Conservation (phyloP, 2,329 filamentous ascomycete genomes). For the Colletotrichum tropicicola region DNA sequence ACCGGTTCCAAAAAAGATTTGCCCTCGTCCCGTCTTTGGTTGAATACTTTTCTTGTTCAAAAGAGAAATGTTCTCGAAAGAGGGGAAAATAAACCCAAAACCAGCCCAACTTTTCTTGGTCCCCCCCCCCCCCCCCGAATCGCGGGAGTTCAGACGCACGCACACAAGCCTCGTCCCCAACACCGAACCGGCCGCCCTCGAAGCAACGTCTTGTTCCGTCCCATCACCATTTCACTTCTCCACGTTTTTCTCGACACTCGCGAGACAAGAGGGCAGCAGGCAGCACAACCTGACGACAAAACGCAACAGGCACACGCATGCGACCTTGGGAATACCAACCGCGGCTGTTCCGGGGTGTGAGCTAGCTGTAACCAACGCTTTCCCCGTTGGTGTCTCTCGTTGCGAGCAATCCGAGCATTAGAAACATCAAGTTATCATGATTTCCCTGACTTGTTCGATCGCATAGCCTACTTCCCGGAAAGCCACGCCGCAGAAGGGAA, state of each 20-base stretch:
- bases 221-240: neutral
- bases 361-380: too few relatives aligned
- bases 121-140: neutral
- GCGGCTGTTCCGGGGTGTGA: too few relatives aligned
- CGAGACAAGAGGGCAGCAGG: neutral
- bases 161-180: neutral
- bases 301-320: neutral
- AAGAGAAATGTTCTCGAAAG: constrained; percentile 6
- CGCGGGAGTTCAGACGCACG: constrained; percentile 14
- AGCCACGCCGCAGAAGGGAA: neutral
- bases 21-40: neutral
- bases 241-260: constrained; percentile 5
- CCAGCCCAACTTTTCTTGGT: neutral
- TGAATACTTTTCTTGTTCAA: neutral
- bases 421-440: neutral
- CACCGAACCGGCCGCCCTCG: neutral
- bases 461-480: neutral
- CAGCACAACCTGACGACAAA: neutral
- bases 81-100: neutral
- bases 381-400: too few relatives aligned
- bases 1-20: neutral
- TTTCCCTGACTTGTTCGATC: neutral
- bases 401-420: too few relatives aligned
- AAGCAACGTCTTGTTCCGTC: neutral
- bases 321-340: too few relatives aligned